Conservation (phyloP, 441 rosid genomes). For the Dalechampia spathulata region DNA sequence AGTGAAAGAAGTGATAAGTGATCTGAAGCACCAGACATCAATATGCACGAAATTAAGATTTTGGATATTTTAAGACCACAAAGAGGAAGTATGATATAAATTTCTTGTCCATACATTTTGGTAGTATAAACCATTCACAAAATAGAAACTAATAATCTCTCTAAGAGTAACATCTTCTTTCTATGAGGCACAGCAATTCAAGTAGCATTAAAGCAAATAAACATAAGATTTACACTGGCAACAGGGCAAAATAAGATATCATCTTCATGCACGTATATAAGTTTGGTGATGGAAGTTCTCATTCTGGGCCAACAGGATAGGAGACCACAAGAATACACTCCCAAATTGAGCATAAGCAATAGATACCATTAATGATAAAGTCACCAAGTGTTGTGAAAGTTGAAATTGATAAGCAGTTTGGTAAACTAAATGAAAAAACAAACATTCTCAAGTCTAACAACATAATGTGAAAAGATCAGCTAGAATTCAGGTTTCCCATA, state of each 20-base stretch:
- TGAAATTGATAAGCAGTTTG: background rate
- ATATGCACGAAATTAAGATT: slow-evolving; percentile 3
- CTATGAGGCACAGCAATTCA: too few species aligned
- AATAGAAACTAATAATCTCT: background rate
- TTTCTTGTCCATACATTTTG: background rate
- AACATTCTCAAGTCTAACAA: background rate
- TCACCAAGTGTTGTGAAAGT: background rate
- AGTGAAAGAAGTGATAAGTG: slow-evolving; percentile 84
- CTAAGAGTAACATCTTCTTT: background rate
- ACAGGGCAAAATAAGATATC: background rate
- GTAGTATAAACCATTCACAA: background rate
- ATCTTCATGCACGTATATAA: background rate
- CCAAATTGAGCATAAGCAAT: background rate
- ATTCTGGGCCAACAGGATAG: background rate
- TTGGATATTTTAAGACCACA: background rate
- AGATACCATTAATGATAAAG: background rate
- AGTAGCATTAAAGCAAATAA: too few species aligned
- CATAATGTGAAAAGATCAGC: too few species aligned
- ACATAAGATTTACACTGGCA: background rate
- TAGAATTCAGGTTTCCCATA: too few species aligned
- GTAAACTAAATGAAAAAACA: background rate
- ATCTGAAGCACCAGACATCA: slow-evolving; percentile 37
- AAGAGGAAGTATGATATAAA: background rate
- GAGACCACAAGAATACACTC: background rate
- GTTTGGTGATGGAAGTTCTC: background rate